These are phyloP conservation scores for Sphagnum fallax DNA, from an alignment of 228 moss, liverwort and hornwort genomes.

Conservation along the genomic window DNA sequence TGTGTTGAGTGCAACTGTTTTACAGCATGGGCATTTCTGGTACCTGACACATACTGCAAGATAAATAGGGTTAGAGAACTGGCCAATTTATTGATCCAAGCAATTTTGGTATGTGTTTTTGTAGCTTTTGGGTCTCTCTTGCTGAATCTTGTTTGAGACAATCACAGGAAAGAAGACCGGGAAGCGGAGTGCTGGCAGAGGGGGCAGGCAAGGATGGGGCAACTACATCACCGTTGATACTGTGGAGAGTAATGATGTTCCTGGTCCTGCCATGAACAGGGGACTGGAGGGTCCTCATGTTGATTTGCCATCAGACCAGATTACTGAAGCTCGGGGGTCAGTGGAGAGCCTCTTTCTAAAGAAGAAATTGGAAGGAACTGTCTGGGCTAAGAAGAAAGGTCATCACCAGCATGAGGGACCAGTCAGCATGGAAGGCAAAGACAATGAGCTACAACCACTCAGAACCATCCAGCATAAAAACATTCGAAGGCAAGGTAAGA, in stretches of 20 bases:
- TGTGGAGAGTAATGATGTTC: constrained; percentile 5
- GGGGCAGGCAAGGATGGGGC: constrained; percentile 37
- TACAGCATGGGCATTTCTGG: too few species aligned
- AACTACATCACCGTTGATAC: constrained; percentile 14
- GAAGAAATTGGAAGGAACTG: neutral
- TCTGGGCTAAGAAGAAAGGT: constrained; percentile 10
- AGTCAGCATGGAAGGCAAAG: neutral
- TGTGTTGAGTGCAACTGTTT: too few species aligned
- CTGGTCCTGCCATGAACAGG: neutral
- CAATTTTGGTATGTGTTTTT: too few species aligned
- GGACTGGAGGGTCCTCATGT: constrained; percentile 4
- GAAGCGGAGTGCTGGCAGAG: constrained; percentile 31
- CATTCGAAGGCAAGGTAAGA: neutral
- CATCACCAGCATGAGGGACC: neutral
- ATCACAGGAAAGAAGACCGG: constrained; percentile 23
- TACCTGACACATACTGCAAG: too few species aligned
- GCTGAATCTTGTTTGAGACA: too few species aligned
- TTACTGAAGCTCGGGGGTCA: neutral
- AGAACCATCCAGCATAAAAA: neutral
- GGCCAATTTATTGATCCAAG: too few species aligned
- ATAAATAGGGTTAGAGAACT: too few species aligned
- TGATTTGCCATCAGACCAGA: neutral
- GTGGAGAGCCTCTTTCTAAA: neutral
- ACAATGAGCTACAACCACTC: neutral
- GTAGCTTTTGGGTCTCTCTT: too few species aligned